Conservation (phyloP, 2,329 filamentous ascomycete species). For the Verticillium nubilum region DNA sequence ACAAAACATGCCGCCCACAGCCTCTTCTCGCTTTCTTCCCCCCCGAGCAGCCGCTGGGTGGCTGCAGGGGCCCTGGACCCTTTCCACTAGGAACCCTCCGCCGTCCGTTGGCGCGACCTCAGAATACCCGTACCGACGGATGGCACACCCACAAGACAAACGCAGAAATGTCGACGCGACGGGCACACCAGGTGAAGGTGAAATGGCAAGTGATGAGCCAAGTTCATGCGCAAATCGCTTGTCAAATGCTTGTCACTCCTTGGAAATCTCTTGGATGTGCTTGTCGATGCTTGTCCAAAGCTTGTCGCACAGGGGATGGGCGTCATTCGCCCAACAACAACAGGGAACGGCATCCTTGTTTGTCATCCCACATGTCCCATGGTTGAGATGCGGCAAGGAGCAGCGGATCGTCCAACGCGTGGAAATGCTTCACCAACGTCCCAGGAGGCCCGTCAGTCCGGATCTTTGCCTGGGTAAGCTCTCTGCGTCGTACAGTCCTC, state of each 20-base stretch:
- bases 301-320: background rate
- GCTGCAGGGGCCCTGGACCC: background rate
- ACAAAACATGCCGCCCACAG: background rate
- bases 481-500: background rate
- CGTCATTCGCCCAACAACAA: background rate
- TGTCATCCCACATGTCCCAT: background rate
- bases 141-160: background rate
- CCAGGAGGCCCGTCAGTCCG: background rate
- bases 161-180: background rate
- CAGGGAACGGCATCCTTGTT: background rate
- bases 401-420: background rate
- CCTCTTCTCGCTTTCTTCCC: background rate
- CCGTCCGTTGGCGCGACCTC: background rate
- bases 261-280: background rate
- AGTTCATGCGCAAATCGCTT: background rate
- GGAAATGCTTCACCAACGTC: background rate
- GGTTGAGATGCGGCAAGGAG: background rate
- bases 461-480: background rate
- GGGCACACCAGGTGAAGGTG: background rate
- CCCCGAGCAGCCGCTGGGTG: background rate
- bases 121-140: background rate
- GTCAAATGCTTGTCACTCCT: background rate
- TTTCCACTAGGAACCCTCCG: background rate
- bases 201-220: background rate
- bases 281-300: background rate